These are phyloP conservation scores for Leccinum idahoense DNA, from an alignment of 1,284 basidiomycete species.

Conservation along the genomic window DNA sequence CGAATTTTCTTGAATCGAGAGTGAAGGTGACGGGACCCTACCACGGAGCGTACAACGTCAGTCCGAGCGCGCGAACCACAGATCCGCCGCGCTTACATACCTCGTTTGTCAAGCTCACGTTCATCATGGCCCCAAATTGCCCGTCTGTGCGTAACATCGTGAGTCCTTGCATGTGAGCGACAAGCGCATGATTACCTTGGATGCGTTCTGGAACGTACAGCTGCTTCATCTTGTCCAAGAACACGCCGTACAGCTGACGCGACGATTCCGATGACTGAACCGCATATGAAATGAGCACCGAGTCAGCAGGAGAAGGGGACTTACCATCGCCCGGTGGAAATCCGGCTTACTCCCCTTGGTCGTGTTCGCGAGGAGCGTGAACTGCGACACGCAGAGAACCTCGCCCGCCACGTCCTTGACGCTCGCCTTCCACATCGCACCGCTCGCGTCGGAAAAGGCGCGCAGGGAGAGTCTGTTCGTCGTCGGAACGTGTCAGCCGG, in stretches of 20 bases:
- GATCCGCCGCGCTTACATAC: slow-evolving; percentile 36
- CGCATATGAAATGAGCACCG: background rate
- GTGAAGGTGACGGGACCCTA: slow-evolving; percentile 83
- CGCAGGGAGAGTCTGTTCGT: slow-evolving; percentile 58
- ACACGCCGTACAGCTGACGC: slow-evolving; percentile 66
- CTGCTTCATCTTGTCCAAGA: slow-evolving; percentile 62
- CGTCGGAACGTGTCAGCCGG: slow-evolving; percentile 7
- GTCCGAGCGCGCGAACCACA: background rate
- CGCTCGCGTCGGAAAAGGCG: slow-evolving; percentile 61
- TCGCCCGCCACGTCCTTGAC: slow-evolving; percentile 84
- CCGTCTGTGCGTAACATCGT: slow-evolving; percentile 53
- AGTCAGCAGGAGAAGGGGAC: background rate
- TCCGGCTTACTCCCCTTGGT: slow-evolving; percentile 85
- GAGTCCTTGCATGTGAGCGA: background rate
- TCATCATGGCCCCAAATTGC: slow-evolving; percentile 93
- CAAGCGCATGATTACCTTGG: slow-evolving; percentile 48
- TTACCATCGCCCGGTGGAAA: slow-evolving; percentile 86
- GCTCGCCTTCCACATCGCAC: slow-evolving; percentile 75
- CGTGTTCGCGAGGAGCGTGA: slow-evolving; percentile 83
- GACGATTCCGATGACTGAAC: slow-evolving; percentile 60
- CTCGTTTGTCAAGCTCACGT: slow-evolving; percentile 80
- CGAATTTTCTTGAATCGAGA: slow-evolving; percentile 71
- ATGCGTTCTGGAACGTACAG: slow-evolving; percentile 72
- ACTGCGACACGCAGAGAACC: slow-evolving; percentile 87
- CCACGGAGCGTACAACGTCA: background rate